These are phyloP conservation scores for Colletotrichum sp. DNA, from an alignment of 2,329 filamentous ascomycete species.

Conservation along the genomic window DNA sequence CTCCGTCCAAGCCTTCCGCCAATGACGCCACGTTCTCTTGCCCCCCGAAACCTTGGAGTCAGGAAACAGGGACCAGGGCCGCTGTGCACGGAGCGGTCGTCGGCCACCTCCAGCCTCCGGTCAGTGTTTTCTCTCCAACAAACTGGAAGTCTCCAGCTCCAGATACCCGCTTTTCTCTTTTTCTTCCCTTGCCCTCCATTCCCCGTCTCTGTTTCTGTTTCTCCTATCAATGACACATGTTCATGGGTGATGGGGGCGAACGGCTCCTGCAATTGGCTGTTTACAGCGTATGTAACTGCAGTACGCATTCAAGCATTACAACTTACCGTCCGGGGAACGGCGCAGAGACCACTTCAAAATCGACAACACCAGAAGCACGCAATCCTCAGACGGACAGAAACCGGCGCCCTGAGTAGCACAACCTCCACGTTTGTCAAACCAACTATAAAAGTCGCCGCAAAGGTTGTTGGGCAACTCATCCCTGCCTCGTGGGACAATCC, in stretches of 20 bases:
- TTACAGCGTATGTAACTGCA: background rate
- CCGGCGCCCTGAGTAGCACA: background rate
- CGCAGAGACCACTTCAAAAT: background rate
- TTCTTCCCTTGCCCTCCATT: background rate
- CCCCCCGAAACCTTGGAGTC: background rate
- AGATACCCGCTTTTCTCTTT: background rate
- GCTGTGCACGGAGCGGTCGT: background rate
- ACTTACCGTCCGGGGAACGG: background rate
- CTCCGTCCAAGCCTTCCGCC: background rate
- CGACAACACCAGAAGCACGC: background rate
- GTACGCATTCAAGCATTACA: background rate
- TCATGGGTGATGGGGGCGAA: background rate
- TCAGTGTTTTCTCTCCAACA: background rate
- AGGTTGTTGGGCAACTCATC: slow-evolving; percentile 2
- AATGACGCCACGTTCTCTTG: background rate
- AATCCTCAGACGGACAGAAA: background rate
- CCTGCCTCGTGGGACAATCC: background rate
- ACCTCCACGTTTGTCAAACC: background rate
- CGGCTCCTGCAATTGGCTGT: background rate
- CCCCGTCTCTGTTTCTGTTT: background rate
- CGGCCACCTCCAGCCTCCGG: slow-evolving; percentile 1
- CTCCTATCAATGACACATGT: slow-evolving; percentile 1
- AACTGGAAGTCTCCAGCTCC: background rate
- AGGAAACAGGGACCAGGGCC: background rate
- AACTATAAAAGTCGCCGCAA: slow-evolving; percentile 13